Percentiles rank a stretch among this genome's conserved stretches.
These are phyloP conservation scores for Hypholoma sublateritium DNA, from an alignment of 768 basidiomycete species.

Conservation along the genomic window DNA sequence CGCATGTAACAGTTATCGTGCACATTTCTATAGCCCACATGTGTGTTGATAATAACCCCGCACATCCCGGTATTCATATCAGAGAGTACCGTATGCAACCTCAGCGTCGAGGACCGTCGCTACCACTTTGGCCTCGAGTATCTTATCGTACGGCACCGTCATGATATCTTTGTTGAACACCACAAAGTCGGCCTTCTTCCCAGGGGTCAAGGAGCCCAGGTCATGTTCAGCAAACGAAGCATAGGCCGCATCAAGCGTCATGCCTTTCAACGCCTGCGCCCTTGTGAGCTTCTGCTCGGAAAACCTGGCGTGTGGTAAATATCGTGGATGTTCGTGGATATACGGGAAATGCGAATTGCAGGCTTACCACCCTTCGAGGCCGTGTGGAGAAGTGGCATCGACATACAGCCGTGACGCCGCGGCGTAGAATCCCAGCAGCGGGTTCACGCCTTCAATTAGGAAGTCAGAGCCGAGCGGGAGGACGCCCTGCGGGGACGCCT, in stretches of 20 bases:
- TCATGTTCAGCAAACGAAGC: slow-evolving; percentile 76
- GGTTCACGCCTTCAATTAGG: slow-evolving; percentile 90
- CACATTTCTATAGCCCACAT: too few relatives aligned
- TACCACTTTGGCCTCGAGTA: slow-evolving; percentile 62
- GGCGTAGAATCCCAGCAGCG: slow-evolving; percentile 87
- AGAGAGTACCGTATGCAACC: slow-evolving; percentile 54
- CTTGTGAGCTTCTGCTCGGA: slow-evolving; percentile 74
- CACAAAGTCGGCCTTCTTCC: slow-evolving; percentile 89
- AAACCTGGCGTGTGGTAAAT: slow-evolving; percentile 52
- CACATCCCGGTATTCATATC: background rate
- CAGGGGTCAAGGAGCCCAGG: slow-evolving; percentile 69
- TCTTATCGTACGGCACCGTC: slow-evolving; percentile 56
- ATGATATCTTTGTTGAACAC: slow-evolving; percentile 82
- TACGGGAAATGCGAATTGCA: background rate
- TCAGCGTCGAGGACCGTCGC: slow-evolving; percentile 79
- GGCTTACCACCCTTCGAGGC: slow-evolving; percentile 75
- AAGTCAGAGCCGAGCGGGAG: slow-evolving; percentile 92
- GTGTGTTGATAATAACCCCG: too few relatives aligned
- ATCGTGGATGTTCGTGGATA: too few relatives aligned
- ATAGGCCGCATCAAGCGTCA: slow-evolving; percentile 89
- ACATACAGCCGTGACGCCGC: slow-evolving; percentile 73
- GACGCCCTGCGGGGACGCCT: slow-evolving; percentile 45
- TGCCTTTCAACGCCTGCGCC: slow-evolving; percentile 81
- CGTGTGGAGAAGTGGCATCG: slow-evolving; percentile 80
- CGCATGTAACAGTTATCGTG: too few relatives aligned